These are phyloP conservation scores for Rhizopus microsporus DNA, from an alignment of 371 early-diverging fungal species.

Conservation along the genomic window DNA sequence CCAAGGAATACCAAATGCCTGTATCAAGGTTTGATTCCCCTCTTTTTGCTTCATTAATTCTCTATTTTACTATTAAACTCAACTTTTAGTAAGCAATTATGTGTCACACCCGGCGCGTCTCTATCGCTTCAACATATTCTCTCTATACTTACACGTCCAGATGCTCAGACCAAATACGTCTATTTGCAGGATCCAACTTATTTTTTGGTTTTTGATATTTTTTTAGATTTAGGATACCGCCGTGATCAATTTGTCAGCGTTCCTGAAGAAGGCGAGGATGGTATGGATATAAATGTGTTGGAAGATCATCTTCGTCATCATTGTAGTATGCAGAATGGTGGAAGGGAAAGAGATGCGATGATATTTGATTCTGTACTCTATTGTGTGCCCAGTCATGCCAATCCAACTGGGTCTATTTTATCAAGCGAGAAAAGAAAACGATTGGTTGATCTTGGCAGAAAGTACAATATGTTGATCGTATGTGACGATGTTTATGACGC, in stretches of 20 bases:
- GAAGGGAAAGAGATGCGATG: not conserved
- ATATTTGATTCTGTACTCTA: slow-evolving; percentile 42
- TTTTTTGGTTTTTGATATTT: slow-evolving; percentile 54
- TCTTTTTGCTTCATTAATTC: no score
- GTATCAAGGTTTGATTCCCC: slow-evolving; percentile 25
- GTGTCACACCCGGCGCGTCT: slow-evolving; percentile 43
- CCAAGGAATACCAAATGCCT: slow-evolving; percentile 19
- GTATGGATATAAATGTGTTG: slow-evolving; percentile 28
- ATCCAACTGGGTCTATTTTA: slow-evolving; percentile 53
- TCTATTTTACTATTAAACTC: no score
- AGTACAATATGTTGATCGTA: slow-evolving; percentile 57
- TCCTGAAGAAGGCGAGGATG: slow-evolving; percentile 28
- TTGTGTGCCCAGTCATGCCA: slow-evolving; percentile 63
- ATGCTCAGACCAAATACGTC: slow-evolving; percentile 26
- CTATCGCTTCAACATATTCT: slow-evolving; percentile 33
- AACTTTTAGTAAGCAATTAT: slow-evolving; percentile 24
- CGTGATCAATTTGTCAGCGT: slow-evolving; percentile 37
- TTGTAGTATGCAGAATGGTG: slow-evolving; percentile 8
- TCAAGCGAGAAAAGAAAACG: slow-evolving; percentile 32
- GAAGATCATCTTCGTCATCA: slow-evolving; percentile 15
- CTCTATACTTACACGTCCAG: slow-evolving; percentile 33
- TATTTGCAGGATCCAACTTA: slow-evolving; percentile 67
- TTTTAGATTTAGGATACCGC: slow-evolving; percentile 45
- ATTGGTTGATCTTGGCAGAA: slow-evolving; percentile 47
- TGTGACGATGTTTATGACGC: slow-evolving; percentile 70